Evolutionary conservation across 768 basidiomycete species (phyloP).

Genomic region (Trametes punicea): DNA sequence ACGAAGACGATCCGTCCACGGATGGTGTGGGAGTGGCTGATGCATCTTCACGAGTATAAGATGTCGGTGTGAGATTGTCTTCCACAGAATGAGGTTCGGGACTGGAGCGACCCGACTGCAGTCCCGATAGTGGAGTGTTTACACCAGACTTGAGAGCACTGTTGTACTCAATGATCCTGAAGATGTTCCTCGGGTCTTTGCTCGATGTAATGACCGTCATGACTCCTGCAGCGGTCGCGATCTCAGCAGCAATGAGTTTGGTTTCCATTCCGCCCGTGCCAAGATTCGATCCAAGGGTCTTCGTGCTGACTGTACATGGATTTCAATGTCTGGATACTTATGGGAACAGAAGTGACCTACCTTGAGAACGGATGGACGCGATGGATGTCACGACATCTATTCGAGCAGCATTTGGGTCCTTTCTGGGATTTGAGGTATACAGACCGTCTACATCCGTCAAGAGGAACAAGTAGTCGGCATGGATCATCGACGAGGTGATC

Average conservation of each 20-base stretch:
- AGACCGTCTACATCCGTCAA: slow-evolving; percentile 95
- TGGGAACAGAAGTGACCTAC: slow-evolving; percentile 36
- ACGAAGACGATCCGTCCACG: slow-evolving; percentile 6
- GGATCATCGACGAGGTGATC: slow-evolving; percentile 95
- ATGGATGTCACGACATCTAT: slow-evolving; percentile 86
- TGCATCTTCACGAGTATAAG: background rate
- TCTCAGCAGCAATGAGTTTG: slow-evolving; percentile 96
- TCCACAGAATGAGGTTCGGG: slow-evolving; percentile 6
- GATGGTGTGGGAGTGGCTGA: slow-evolving; percentile 13
- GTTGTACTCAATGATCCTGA: slow-evolving; percentile 81
- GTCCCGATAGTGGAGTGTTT: slow-evolving; percentile 34
- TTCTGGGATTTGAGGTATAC: slow-evolving; percentile 93
- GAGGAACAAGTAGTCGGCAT: slow-evolving; percentile 95
- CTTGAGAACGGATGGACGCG: slow-evolving; percentile 73
- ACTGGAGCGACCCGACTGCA: slow-evolving; percentile 25
- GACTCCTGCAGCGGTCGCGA: slow-evolving; percentile 93
- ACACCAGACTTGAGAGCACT: slow-evolving; percentile 38
- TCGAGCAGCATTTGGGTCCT: slow-evolving; percentile 76
- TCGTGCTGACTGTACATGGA: slow-evolving; percentile 70
- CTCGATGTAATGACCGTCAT: slow-evolving; percentile 89
- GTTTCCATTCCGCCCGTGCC: slow-evolving; percentile 99
- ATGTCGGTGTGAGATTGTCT: slow-evolving; percentile 14
- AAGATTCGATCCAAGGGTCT: slow-evolving; percentile 86
- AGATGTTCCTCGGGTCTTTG: slow-evolving; percentile 69
- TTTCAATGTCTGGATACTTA: background rate